A percentile compares a stretch with the other conserved stretches of the same genome.
Conservation (phyloP, 768 basidiomycete genomes). For the Mrakia frigida region DNA sequence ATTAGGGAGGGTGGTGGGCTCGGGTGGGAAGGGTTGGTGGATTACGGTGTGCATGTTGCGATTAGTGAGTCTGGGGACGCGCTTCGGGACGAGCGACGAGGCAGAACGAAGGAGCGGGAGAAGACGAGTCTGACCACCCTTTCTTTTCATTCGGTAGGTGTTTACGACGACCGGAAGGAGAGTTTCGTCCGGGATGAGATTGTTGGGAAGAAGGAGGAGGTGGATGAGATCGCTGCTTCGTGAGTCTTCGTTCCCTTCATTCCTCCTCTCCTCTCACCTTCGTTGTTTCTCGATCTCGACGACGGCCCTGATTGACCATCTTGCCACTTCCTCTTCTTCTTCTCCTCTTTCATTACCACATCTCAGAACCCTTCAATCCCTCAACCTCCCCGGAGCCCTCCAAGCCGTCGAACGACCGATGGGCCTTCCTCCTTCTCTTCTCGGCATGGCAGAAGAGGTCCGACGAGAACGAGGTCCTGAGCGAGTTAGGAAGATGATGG, state of each 20-base stretch:
- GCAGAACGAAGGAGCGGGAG: not conserved
- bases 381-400: constrained; percentile 77
- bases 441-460: constrained; percentile 80
- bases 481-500: constrained; percentile 64
- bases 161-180: constrained; percentile 77
- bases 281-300: not conserved
- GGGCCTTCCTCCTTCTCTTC: constrained; percentile 78
- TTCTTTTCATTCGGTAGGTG: constrained; percentile 40
- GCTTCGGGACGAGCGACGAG: not conserved
- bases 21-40: constrained; percentile 65
- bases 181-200: constrained; percentile 67
- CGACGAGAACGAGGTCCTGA: constrained; percentile 68
- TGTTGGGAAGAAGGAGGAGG: constrained; percentile 54
- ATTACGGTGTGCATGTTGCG: constrained; percentile 83
- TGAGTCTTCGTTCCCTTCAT: constrained; percentile 44
- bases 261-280: not conserved
- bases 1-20: constrained; percentile 48
- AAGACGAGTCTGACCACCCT: not conserved
- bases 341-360: not conserved
- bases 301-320: not conserved
- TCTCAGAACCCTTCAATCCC: constrained; percentile 58
- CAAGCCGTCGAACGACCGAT: constrained; percentile 82
- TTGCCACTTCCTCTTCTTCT: not conserved
- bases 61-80: constrained; percentile 56
- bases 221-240: constrained; percentile 61